Conservation (phyloP, 177 flowering plant species). For the Vitis hybrid region DNA sequence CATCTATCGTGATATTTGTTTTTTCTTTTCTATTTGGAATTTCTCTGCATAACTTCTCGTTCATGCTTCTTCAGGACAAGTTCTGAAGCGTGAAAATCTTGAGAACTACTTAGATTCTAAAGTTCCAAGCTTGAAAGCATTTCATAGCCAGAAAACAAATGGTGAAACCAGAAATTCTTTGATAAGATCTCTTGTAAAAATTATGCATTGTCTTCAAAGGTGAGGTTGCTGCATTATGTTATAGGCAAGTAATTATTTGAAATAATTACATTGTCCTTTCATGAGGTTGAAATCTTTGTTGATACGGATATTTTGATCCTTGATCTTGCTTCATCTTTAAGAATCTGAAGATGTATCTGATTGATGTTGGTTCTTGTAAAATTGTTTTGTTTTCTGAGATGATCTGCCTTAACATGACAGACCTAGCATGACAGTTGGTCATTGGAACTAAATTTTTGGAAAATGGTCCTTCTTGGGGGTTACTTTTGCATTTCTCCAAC, state of each 20-base stretch:
- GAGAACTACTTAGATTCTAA: conserved; percentile 54
- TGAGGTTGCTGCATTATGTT: conserved; percentile 22
- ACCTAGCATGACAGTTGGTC: too few relatives aligned
- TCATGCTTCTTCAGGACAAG: conserved; percentile 54
- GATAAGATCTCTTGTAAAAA: conserved; percentile 46
- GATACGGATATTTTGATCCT: too few relatives aligned
- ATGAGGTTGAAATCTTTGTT: neutral
- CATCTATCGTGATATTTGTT: neutral
- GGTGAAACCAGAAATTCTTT: conserved; percentile 52
- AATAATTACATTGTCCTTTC: too few relatives aligned
- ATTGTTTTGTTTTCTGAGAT: too few relatives aligned
- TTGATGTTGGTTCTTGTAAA: too few relatives aligned
- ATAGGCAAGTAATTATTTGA: neutral
- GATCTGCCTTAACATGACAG: too few relatives aligned
- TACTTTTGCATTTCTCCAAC: too few relatives aligned
- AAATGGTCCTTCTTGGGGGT: too few relatives aligned
- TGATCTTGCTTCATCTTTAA: too few relatives aligned
- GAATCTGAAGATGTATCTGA: too few relatives aligned
- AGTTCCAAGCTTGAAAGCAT: conserved; percentile 75
- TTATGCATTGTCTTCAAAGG: conserved; percentile 68
- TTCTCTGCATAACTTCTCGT: neutral
- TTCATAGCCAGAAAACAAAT: conserved; percentile 41
- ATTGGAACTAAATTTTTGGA: too few relatives aligned
- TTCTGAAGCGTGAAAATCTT: conserved; percentile 65
- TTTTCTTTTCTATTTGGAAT: neutral